Conservation (phyloP, 2,329 filamentous ascomycete species). For the Sphaerulina musiva region DNA sequence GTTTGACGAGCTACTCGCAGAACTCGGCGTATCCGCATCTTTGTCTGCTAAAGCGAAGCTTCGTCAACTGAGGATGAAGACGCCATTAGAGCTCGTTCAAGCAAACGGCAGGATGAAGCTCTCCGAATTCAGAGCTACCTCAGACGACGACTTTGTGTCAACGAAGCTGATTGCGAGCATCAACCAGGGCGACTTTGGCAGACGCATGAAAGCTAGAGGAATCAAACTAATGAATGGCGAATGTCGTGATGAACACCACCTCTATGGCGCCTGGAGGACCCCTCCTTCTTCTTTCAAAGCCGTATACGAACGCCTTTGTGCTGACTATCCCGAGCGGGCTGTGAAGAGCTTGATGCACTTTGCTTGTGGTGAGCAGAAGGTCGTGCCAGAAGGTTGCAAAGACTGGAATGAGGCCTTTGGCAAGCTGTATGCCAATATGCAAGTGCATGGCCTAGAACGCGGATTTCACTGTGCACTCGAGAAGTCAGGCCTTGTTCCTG, state of each 20-base stretch:
- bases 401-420: slow-evolving; percentile 51
- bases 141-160: slow-evolving; percentile 46
- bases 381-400: slow-evolving; percentile 36
- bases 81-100: slow-evolving; percentile 38
- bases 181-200: slow-evolving; percentile 45
- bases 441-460: slow-evolving; percentile 49
- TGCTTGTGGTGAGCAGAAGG: slow-evolving; percentile 38
- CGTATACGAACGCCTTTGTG: slow-evolving; percentile 44
- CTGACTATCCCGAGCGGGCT: slow-evolving; percentile 46
- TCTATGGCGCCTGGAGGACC: slow-evolving; percentile 48
- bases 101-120: slow-evolving; percentile 40
- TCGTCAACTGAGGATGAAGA: slow-evolving; percentile 37
- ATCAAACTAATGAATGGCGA: slow-evolving; percentile 50
- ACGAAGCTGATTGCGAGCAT: slow-evolving; percentile 42
- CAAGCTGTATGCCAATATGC: slow-evolving; percentile 50
- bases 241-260: slow-evolving; percentile 48
- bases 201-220: slow-evolving; percentile 39
- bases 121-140: slow-evolving; percentile 51
- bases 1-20: slow-evolving; percentile 46
- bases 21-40: slow-evolving; percentile 39
- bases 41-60: slow-evolving; percentile 43
- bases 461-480: slow-evolving; percentile 46
- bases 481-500: slow-evolving; percentile 36
- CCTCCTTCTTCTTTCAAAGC: slow-evolving; percentile 40
- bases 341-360: slow-evolving; percentile 41